Evolutionary conservation across 257 asterid genomes (phyloP).

Genomic region (Solanum etuberosum): DNA sequence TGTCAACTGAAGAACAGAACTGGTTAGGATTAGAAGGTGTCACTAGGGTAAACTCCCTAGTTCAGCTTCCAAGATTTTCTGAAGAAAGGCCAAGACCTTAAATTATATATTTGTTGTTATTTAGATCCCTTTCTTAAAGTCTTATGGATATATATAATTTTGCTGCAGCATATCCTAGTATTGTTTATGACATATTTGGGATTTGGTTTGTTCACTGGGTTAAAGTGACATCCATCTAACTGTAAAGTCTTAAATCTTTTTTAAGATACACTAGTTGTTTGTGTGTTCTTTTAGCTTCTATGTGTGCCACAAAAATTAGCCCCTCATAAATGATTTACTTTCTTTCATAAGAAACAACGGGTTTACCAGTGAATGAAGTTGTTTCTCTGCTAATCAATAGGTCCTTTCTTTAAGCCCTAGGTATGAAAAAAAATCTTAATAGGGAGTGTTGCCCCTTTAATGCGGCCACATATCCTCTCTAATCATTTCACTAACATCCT

Average conservation of each 20-base stretch:
- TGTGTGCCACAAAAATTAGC: not conserved
- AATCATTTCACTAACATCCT: not conserved
- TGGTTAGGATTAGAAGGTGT: slow-evolving; percentile 99
- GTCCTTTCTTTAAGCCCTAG: too few species aligned
- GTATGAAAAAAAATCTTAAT: not conserved
- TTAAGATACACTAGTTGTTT: not conserved
- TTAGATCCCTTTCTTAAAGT: not conserved
- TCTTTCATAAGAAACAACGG: not conserved
- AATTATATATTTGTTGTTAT: slow-evolving; percentile 2
- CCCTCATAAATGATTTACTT: not conserved
- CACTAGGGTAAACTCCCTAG: slow-evolving; percentile 88
- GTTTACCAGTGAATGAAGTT: not conserved
- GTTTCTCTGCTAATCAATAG: too few species aligned
- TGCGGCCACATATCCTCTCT: not conserved
- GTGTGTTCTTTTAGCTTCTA: not conserved
- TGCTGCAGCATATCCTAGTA: not conserved
- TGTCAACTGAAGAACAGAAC: slow-evolving; percentile 40
- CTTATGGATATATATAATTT: not conserved
- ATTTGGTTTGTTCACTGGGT: not conserved
- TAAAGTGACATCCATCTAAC: not conserved
- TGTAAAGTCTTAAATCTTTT: not conserved
- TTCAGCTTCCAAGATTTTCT: slow-evolving; percentile 92
- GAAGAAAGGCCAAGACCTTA: slow-evolving; percentile 59
- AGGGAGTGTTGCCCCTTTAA: too few species aligned
- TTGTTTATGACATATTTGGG: not conserved